These are phyloP conservation scores for Termitomyces sp. DNA, from an alignment of 768 basidiomycete genomes.

Conservation along the genomic window DNA sequence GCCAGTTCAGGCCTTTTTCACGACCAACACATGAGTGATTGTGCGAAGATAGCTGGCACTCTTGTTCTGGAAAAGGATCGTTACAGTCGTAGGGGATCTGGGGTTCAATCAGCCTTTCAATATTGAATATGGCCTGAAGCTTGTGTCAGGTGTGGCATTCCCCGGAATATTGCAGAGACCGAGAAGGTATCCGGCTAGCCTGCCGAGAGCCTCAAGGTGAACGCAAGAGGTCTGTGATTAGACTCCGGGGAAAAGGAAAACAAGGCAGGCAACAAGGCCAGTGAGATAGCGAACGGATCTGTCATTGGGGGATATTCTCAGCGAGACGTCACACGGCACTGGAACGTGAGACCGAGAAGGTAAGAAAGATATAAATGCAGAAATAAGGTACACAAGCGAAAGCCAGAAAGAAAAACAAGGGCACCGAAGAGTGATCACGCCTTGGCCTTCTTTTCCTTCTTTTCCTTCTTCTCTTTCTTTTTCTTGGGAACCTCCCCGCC, in stretches of 20 bases:
- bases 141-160: background rate
- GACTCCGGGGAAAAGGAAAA: too few species aligned
- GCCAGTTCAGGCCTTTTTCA: background rate
- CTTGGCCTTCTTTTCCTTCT: constrained; percentile 33
- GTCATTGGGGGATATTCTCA: background rate
- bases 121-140: background rate
- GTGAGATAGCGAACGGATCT: background rate
- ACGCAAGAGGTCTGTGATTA: background rate
- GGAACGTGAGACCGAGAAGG: background rate
- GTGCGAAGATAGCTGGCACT: background rate
- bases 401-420: constrained; percentile 10
- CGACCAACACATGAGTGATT: background rate
- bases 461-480: constrained; percentile 56
- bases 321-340: background rate
- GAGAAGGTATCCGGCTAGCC: background rate
- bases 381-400: constrained; percentile 6
- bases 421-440: constrained; percentile 18
- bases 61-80: background rate
- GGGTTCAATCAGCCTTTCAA: background rate
- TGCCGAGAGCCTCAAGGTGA: background rate
- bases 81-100: background rate
- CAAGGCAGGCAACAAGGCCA: background rate
- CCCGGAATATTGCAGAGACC: background rate
- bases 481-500: constrained; percentile 30
- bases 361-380: background rate